These are phyloP conservation scores for Eucalyptus caleyi DNA, from an alignment of 345 rosid species.

Conservation along the genomic window DNA sequence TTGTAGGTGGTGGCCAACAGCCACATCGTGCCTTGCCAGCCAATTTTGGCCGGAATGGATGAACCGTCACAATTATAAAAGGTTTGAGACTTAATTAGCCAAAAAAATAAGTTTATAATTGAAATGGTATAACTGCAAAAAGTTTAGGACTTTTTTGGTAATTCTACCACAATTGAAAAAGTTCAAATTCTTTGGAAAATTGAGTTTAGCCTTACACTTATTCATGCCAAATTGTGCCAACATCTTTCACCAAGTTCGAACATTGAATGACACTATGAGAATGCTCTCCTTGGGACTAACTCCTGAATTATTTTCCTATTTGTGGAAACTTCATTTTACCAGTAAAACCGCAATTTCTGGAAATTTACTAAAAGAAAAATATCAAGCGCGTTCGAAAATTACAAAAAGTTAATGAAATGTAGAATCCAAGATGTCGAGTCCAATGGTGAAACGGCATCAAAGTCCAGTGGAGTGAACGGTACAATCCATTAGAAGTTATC, in stretches of 20 bases:
- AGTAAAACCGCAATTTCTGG: not conserved
- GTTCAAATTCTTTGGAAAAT: too few relatives aligned
- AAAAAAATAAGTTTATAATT: too few relatives aligned
- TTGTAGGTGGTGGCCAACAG: fast-evolving
- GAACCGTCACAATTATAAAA: too few relatives aligned
- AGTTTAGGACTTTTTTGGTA: too few relatives aligned
- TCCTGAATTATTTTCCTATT: not conserved
- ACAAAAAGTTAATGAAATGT: not conserved
- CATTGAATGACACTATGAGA: too few relatives aligned
- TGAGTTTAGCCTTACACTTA: too few relatives aligned
- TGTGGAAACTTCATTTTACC: not conserved
- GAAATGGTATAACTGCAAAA: fast-evolving
- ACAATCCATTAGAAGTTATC: not conserved
- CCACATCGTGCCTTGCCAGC: too few relatives aligned
- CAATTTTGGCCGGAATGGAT: too few relatives aligned
- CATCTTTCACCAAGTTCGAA: too few relatives aligned
- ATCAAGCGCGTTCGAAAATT: not conserved
- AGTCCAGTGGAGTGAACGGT: not conserved
- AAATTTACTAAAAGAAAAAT: not conserved
- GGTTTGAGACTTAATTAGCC: fast-evolving
- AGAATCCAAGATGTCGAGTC: not conserved
- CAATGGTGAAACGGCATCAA: not conserved
- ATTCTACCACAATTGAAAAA: too few relatives aligned
- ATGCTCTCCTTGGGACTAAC: not conserved
- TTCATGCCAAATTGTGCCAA: too few relatives aligned